phyloP scores from a whole-genome alignment of 306 rosid species.

The Inga leiocalycina region DNA sequence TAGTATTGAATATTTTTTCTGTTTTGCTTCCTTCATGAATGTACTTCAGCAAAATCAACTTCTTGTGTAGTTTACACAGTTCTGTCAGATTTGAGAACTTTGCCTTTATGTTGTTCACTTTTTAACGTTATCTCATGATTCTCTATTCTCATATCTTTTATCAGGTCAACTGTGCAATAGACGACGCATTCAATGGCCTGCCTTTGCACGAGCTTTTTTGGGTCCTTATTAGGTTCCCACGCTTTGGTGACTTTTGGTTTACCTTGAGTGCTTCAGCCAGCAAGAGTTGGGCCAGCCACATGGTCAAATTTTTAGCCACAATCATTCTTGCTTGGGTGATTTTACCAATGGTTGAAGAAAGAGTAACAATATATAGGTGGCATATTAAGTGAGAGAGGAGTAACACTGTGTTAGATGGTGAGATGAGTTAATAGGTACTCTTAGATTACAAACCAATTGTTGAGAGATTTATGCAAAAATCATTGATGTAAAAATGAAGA shows the following conservation, averaged over 20 bases:
- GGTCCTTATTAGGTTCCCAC: constrained; percentile 1
- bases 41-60: constrained; percentile 16
- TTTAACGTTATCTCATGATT: not conserved
- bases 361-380: not conserved
- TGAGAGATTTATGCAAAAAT: not conserved
- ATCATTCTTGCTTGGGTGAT: not conserved
- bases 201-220: constrained; percentile 2
- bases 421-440: not conserved
- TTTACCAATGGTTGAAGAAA: not conserved
- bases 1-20: constrained; percentile 8
- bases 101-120: not conserved
- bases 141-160: not conserved
- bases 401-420: not conserved
- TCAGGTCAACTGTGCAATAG: constrained; percentile 12
- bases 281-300: not conserved
- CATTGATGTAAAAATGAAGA: not conserved
- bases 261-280: not conserved
- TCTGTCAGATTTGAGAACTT: not conserved
- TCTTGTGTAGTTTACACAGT: not conserved
- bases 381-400: not conserved
- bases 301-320: not conserved
- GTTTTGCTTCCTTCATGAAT: constrained; percentile 9
- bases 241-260: not conserved
- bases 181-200: not conserved
- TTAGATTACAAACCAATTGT: not conserved